These are phyloP conservation scores for Chlorencoelia australis DNA, from an alignment of 2,329 filamentous ascomycete species.

Conservation along the genomic window DNA sequence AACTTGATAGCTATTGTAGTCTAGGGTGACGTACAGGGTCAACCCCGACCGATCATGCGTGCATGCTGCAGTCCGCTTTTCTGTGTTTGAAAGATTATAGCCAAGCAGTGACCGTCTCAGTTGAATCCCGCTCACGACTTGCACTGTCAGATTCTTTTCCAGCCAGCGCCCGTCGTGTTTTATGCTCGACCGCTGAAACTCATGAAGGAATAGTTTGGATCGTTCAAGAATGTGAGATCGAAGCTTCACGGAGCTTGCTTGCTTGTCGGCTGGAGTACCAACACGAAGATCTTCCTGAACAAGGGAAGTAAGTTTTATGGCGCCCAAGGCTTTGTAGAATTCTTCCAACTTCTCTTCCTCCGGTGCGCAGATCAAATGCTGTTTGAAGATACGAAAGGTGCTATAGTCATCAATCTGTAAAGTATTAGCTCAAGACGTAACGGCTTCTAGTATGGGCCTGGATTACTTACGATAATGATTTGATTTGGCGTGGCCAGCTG, in stretches of 20 bases:
- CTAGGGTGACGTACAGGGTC: constrained; percentile 61
- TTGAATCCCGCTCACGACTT: constrained; percentile 67
- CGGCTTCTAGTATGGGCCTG: neutral
- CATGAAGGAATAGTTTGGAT: constrained; percentile 81
- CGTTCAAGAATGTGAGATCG: constrained; percentile 79
- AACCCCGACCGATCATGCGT: constrained; percentile 46
- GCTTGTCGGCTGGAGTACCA: constrained; percentile 47
- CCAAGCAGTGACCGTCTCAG: constrained; percentile 68
- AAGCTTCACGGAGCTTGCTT: constrained; percentile 57
- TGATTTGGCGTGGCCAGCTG: constrained; percentile 62
- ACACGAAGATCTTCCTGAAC: constrained; percentile 71
- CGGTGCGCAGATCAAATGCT: constrained; percentile 73
- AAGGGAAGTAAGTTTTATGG: constrained; percentile 62
- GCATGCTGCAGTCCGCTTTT: constrained; percentile 66
- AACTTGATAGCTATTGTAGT: constrained; percentile 81
- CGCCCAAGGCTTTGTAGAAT: constrained; percentile 76
- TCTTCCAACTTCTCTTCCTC: constrained; percentile 79
- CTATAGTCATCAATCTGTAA: constrained; percentile 68
- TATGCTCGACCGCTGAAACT: constrained; percentile 59
- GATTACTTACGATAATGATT: constrained; percentile 50
- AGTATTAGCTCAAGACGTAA: constrained; percentile 6
- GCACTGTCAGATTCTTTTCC: constrained; percentile 71
- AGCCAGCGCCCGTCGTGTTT: constrained; percentile 86
- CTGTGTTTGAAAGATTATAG: constrained; percentile 57
- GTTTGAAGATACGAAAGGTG: constrained; percentile 80